Evolutionary conservation across 208 protist genomes (phyloP), one percentile per base, ranked within the genome.

Genomic region (Trypanosoma theileri): DNA sequence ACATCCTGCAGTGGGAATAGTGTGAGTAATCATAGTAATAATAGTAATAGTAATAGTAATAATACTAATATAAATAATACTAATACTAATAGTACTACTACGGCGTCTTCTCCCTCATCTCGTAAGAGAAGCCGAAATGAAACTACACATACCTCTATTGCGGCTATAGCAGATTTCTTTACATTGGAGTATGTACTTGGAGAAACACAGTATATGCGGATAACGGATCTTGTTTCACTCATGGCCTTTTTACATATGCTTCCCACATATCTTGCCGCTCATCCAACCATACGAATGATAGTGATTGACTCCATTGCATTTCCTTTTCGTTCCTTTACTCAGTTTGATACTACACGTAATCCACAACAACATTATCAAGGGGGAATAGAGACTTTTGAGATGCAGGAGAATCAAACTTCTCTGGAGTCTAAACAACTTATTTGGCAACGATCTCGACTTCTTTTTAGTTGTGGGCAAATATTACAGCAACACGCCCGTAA

Each of bases 271-370:
- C 21, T 83, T 22, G 44, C 12, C 13, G 45, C 16, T 12, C 26
- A 71, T 54, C 59, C 66, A 45, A 45, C 19, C 17, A 42, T 94
- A 16, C 59, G 76, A 0, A 79, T 97, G 70, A 41, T 98, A 13
- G 46, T 97, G 9, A 76, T 97, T 41, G 95, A 98, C 71, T 95
- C 86, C 3, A 84, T 97, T 41, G 91, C 95, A 2, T 77, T 91
- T 72, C 91, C 92, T 0, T 95, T 97, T 28, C 81, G 89, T 26
- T 58, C 73, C 0, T 69, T 73, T 28, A 65, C 57, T 11, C 62
- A 63, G 24, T 26, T 69, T 54, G 41, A 31, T 13, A 35, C 16
- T 13, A 2, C n/a, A 1, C 28, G 1, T 9, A 1, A 66, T 46
- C 13, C 40, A 48, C 19, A 44, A n/a, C 26, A 55, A 45, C 41